phyloP scores from a whole-genome alignment of 2,329 filamentous ascomycete genomes.

The Clonostachys chloroleuca region DNA sequence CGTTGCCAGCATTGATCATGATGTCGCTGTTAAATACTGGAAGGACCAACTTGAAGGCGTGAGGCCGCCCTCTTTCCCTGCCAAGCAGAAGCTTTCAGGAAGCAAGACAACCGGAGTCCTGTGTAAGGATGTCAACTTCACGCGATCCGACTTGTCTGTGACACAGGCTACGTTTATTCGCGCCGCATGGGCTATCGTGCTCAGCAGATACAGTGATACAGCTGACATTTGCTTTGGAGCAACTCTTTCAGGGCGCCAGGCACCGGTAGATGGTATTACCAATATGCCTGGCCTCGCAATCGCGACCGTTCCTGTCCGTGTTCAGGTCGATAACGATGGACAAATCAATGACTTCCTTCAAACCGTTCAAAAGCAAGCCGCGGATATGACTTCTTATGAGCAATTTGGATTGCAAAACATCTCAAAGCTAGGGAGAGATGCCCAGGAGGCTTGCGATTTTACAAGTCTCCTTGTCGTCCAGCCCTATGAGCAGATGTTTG shows the following conservation, averaged over 20 bases:
- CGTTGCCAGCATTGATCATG: slow-evolving; percentile 20
- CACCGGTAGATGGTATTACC: slow-evolving; percentile 9
- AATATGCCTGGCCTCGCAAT: slow-evolving; percentile 12
- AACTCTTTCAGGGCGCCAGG: slow-evolving; percentile 10
- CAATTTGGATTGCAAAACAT: slow-evolving; percentile 6
- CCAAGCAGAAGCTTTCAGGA: not conserved
- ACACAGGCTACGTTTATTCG: slow-evolving; percentile 10
- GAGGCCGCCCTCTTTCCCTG: slow-evolving; percentile 4
- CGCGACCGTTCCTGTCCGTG: slow-evolving; percentile 11
- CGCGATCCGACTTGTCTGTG: slow-evolving; percentile 1
- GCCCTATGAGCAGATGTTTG: slow-evolving; percentile 2
- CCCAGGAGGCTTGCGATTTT: slow-evolving; percentile 8
- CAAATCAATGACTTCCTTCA: slow-evolving; percentile 5
- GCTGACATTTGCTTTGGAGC: slow-evolving; percentile 3
- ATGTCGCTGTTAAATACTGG: slow-evolving; percentile 1
- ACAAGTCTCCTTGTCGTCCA: slow-evolving; percentile 20
- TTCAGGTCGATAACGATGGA: not conserved
- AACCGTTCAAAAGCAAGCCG: slow-evolving; percentile 6
- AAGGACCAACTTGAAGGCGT: not conserved
- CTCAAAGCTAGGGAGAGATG: not conserved
- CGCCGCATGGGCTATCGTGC: not conserved
- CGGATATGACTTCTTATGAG: slow-evolving; percentile 5
- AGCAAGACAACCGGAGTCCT: not conserved
- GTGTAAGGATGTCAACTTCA: not conserved
- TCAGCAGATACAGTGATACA: not conserved